Evolutionary conservation across 2,329 filamentous ascomycete genomes (phyloP).

Genomic region (Lasiodiplodia sp.): DNA sequence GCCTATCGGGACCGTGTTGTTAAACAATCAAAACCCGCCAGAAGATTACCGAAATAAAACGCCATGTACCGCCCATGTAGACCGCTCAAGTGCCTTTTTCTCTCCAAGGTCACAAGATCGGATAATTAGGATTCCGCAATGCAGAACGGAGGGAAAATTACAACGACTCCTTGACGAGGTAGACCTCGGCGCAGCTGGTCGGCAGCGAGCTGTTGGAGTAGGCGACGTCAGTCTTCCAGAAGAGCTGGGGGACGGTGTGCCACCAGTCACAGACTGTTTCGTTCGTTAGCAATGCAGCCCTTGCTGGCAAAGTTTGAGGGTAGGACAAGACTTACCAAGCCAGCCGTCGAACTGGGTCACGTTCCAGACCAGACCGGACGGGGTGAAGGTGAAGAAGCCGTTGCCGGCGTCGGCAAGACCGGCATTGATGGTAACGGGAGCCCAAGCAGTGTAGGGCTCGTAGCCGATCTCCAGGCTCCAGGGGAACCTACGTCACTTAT

Average conservation of each 20-base stretch:
- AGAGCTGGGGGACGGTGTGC: constrained; percentile 30
- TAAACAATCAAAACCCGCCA: neutral
- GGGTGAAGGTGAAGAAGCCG: constrained; percentile 24
- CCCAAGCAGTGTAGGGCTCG: constrained; percentile 30
- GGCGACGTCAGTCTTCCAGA: constrained; percentile 22
- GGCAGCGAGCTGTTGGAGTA: constrained; percentile 23
- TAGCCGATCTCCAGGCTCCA: constrained; percentile 25
- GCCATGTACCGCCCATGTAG: constrained; percentile 2
- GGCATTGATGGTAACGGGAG: constrained; percentile 27
- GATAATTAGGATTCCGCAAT: neutral
- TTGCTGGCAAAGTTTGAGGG: neutral
- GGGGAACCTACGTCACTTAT: constrained; percentile 14
- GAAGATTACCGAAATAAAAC: neutral
- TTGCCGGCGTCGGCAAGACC: constrained; percentile 22
- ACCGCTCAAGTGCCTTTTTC: neutral
- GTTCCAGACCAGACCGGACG: constrained; percentile 21
- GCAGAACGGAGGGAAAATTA: neutral
- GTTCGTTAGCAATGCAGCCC: neutral
- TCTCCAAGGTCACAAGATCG: neutral
- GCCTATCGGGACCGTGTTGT: constrained; percentile 1
- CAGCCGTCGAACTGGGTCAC: constrained; percentile 30
- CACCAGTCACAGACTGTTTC: constrained; percentile 31
- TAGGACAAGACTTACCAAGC: constrained; percentile 28
- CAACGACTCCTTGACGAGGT: constrained; percentile 28
- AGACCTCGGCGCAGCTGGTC: constrained; percentile 29